Base-by-base conservation (phyloP, 495 filamentous ascomycete genomes). In the Massariosphaeria phaeospora region DNA sequence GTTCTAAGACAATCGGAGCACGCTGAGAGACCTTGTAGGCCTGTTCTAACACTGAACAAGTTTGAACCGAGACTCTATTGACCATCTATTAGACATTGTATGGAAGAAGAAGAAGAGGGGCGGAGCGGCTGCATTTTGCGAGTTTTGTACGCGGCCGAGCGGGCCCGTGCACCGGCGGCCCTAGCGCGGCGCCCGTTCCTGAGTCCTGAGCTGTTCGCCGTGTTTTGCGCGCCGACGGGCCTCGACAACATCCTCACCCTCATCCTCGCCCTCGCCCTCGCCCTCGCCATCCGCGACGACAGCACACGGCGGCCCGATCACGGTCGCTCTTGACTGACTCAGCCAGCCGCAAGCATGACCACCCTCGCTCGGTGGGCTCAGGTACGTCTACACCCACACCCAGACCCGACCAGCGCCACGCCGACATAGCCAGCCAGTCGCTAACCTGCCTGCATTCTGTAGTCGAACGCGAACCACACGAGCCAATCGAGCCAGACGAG, bases 61-160 rank as follows among this genome's bases (percentile, higher is more conserved):
- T 88, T 84, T 87, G 83, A 82, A 84, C 88, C 93, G 93, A 94
- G 93, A 98, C 93, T 98, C 93, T 98, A 98, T 91, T 89, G 88
- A 88, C 79, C 83, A 86, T 84, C 90, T 93, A 61, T 59, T 84
- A 93, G n/a, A n/a, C n/a, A n/a, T n/a, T n/a, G n/a, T 85, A 94
- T 91, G 88, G 74, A 76, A 76, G 72, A 80, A 79, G 70, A 69
- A 52, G 33, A 63, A 48, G 40, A 58, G 44, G 31, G 55, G 42
- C 20, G 45, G 44, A 54, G 44, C 48, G 36, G 43, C 43, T 17
- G 52, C 5, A 51, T 17, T 34, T 29, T 78, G 33, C 75, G 75
- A 39, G 72, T 83, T 62, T 76, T 72, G 63, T 70, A 67, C 7
- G 74, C 75, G 13, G 79, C 77, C 47, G 79, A 82, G 55, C 76